Conservation (phyloP, 192 early-diverging fungal species). For the Podila minutissima region DNA sequence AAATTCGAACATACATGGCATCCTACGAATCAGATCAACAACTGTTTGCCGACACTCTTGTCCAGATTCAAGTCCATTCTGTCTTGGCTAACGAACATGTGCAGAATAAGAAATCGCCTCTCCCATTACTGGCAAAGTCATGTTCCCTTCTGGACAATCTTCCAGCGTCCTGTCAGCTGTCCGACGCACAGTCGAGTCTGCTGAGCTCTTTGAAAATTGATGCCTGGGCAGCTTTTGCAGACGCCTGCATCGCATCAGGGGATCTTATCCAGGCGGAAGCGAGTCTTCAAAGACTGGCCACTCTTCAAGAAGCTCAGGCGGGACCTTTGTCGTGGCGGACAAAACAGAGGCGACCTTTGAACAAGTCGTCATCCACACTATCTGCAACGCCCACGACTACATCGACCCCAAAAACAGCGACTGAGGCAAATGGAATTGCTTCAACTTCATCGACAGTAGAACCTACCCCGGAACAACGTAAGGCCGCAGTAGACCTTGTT, state of each 20-base stretch:
- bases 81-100: conserved; percentile 26
- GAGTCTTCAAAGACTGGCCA: conserved; percentile 16
- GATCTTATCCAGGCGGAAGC: conserved; percentile 43
- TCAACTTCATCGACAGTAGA: neutral
- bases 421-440: neutral
- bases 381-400: neutral
- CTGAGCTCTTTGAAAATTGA: conserved; percentile 31
- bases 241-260: conserved; percentile 21
- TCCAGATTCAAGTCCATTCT: conserved; percentile 37
- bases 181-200: conserved; percentile 6
- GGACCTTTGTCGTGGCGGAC: conserved; percentile 17
- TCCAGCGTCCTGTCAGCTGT: conserved; percentile 10
- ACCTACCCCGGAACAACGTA: conserved; percentile 13
- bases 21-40: conserved; percentile 19
- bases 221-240: conserved; percentile 25
- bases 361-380: neutral
- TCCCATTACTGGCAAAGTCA: conserved; percentile 35
- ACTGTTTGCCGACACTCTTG: conserved; percentile 30
- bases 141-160: conserved; percentile 44
- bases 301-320: conserved; percentile 16
- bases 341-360: neutral
- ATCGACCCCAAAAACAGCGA: neutral
- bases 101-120: conserved; percentile 30
- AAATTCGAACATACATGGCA: neutral
- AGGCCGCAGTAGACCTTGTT: conserved; percentile 6